These are phyloP conservation scores for Dinochytrium kinnereticum DNA, from an alignment of 371 early-diverging fungal species.

Conservation along the genomic window DNA sequence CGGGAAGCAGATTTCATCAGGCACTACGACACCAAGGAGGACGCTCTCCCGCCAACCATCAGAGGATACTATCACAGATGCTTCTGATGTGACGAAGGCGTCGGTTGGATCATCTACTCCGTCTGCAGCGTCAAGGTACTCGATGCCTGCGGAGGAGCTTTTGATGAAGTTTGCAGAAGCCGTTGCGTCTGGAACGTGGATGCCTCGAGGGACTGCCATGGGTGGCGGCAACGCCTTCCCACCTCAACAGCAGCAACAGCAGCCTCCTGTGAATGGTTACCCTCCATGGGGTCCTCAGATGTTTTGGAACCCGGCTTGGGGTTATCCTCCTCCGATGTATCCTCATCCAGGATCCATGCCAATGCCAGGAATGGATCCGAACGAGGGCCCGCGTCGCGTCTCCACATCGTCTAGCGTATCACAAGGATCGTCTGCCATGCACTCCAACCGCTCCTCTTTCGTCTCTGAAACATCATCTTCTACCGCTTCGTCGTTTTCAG, in stretches of 20 bases:
- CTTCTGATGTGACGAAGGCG: neutral
- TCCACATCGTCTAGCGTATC: constrained; percentile 1
- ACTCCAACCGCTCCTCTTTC: constrained; percentile 11
- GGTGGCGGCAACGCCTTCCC: neutral
- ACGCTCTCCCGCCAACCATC: neutral
- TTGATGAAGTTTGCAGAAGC: constrained; percentile 36
- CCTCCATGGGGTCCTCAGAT: neutral
- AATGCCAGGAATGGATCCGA: too few species aligned
- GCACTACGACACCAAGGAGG: too few species aligned
- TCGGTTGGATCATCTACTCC: neutral
- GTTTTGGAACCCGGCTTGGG: constrained; percentile 16
- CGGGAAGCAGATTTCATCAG: too few species aligned
- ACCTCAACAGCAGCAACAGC: too few species aligned
- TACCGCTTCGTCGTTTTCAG: neutral
- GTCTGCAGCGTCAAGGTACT: neutral
- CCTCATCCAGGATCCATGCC: neutral
- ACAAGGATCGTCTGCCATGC: neutral
- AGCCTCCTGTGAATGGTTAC: too few species aligned
- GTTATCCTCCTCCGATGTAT: constrained; percentile 6
- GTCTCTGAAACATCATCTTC: neutral
- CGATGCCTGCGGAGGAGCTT: constrained; percentile 23
- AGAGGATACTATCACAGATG: neutral
- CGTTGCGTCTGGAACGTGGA: constrained; percentile 31
- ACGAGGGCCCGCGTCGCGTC: neutral
- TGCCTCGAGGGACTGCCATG: constrained; percentile 4